Percentiles rank a stretch among this genome's conserved stretches.
Conservation (phyloP, 2,329 filamentous ascomycete species). For the Geosmithia flava region DNA sequence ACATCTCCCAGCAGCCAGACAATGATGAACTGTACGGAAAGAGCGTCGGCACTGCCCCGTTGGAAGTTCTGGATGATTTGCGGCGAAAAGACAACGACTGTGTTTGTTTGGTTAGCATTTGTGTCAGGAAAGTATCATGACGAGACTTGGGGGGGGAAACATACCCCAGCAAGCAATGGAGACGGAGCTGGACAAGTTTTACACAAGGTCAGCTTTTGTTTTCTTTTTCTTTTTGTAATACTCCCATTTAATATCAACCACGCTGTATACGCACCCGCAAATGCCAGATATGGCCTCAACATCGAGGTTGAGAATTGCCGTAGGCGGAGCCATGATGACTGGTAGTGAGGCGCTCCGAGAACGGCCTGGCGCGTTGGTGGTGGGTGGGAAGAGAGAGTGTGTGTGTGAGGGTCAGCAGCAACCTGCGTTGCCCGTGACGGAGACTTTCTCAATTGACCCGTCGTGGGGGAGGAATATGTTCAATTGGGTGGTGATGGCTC, state of each 20-base stretch:
- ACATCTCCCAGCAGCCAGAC: constrained; percentile 91
- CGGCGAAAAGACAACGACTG: constrained; percentile 87
- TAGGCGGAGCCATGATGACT: constrained; percentile 39
- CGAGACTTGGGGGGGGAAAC: constrained; percentile 4
- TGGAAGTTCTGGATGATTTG: constrained; percentile 95
- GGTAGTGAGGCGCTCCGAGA: not conserved
- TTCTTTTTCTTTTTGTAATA: not conserved
- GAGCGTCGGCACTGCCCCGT: constrained; percentile 70
- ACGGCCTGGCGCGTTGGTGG: not conserved
- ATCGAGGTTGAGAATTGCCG: constrained; percentile 56
- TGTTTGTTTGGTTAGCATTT: not conserved
- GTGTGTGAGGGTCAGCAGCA: no score
- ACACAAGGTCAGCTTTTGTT: constrained; percentile 4
- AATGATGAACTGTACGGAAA: constrained; percentile 84
- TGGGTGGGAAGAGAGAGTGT: not conserved
- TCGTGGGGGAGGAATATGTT: no score
- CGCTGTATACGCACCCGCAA: constrained; percentile 55
- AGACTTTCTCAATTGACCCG: no score
- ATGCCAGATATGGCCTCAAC: constrained; percentile 89
- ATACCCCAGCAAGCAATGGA: constrained; percentile 83
- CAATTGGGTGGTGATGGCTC: no score
- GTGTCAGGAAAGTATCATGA: not conserved
- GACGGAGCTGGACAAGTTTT: constrained; percentile 59
- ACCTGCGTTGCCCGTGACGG: no score
- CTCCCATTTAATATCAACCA: no score